A percentile compares a stretch with the other conserved stretches of the same genome.
These are phyloP conservation scores for Aspergillus diversus DNA, from an alignment of 495 filamentous ascomycete genomes.

Conservation along the genomic window DNA sequence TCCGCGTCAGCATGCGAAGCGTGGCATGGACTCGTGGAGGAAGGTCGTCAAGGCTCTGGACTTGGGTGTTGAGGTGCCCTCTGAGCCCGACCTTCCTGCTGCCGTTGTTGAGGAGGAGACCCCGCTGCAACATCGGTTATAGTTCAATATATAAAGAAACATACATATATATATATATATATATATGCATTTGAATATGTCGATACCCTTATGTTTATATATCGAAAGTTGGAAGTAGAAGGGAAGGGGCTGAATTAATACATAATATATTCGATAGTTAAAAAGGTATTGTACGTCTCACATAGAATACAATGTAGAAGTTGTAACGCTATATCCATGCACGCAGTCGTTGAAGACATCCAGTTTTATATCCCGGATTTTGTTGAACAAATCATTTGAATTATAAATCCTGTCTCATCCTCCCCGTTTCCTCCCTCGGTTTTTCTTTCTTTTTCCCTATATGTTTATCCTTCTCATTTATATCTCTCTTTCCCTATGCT, in stretches of 20 bases:
- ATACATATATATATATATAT: background rate
- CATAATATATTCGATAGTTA: background rate
- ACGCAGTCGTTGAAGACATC: constrained; percentile 19
- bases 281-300: background rate
- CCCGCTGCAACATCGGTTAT: constrained; percentile 24
- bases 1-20: constrained; percentile 63
- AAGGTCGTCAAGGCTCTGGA: constrained; percentile 49
- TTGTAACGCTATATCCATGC: constrained; percentile 9
- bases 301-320: constrained; percentile 2
- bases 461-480: background rate
- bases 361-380: constrained; percentile 8
- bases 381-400: constrained; percentile 12
- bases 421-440: background rate
- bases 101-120: background rate
- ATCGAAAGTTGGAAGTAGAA: no score
- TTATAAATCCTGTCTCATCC: background rate
- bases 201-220: background rate
- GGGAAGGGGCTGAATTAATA: no score
- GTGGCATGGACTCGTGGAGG: constrained; percentile 66
- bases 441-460: background rate
- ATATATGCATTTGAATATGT: background rate
- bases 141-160: background rate
- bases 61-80: constrained; percentile 25
- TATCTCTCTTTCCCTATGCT: constrained; percentile 23
- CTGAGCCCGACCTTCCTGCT: background rate